Conservation (phyloP, 257 asterid species). For the Linderniella brevidens region DNA sequence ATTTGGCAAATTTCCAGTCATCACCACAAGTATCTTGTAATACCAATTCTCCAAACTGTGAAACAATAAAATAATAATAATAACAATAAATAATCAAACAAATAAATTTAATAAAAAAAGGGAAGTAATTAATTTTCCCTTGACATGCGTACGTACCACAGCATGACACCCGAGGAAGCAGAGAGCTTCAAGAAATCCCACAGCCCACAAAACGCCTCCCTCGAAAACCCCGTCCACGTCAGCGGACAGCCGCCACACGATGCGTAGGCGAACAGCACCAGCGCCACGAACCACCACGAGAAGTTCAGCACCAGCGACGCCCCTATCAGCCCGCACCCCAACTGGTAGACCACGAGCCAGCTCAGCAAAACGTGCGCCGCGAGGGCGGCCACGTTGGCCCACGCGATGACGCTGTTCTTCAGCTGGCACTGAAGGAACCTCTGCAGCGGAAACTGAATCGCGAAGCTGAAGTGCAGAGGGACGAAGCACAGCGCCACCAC, state of each 20-base stretch:
- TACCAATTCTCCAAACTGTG: conserved; percentile 8
- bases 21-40: neutral
- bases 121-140: neutral
- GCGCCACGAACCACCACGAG: conserved; percentile 47
- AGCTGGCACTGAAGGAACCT: conserved; percentile 77
- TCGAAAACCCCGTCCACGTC: conserved; percentile 63
- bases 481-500: conserved; percentile 34
- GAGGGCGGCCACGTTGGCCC: conserved; percentile 29
- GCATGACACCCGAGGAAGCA: conserved; percentile 79
- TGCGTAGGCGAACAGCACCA: conserved; percentile 32
- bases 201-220: conserved; percentile 57
- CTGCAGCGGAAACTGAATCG: conserved; percentile 59
- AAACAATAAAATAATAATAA: neutral
- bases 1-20: conserved; percentile 1
- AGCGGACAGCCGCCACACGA: conserved; percentile 56
- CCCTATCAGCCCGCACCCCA: conserved; percentile 43
- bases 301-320: conserved; percentile 31
- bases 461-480: conserved; percentile 73
- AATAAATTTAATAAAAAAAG: neutral
- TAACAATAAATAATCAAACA: neutral
- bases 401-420: conserved; percentile 48
- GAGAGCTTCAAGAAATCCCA: conserved; percentile 80
- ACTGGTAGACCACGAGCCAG: conserved; percentile 36
- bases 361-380: conserved; percentile 25
- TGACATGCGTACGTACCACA: conserved; percentile 26